Conservation (phyloP, 1,139 yeast genomes). For the Hemisphaericaspora xylofermentans region DNA sequence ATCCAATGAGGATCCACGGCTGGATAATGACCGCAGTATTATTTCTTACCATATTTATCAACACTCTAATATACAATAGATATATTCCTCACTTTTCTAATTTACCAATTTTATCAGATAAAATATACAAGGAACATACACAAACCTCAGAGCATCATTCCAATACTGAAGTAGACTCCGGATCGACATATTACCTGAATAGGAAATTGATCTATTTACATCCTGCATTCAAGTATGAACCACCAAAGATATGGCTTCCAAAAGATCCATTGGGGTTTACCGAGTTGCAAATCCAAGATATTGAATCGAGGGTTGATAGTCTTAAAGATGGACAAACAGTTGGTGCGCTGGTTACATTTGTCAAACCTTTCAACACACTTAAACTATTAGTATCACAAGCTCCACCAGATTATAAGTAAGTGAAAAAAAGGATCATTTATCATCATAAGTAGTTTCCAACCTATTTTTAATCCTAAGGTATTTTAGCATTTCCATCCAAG, state of each 20-base stretch:
- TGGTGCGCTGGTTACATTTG: conserved; percentile 28
- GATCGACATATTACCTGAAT: conserved; percentile 17
- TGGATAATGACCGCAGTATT: conserved; percentile 46
- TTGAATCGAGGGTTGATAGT: conserved; percentile 12
- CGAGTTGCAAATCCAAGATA: conserved; percentile 14
- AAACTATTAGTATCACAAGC: conserved; percentile 28
- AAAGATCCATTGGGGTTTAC: conserved; percentile 23
- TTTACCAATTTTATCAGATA: conserved; percentile 29
- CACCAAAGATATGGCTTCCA: conserved; percentile 38
- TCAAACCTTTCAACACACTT: conserved; percentile 15
- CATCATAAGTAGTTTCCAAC: conserved; percentile 17
- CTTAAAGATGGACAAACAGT: conserved; percentile 26
- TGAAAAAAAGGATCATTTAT: background rate
- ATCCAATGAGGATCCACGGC: conserved; percentile 40
- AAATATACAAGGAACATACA: conserved; percentile 9
- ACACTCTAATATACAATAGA: conserved; percentile 31
- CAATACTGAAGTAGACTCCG: background rate
- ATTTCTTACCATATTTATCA: conserved; percentile 33
- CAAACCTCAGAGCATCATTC: conserved; percentile 1
- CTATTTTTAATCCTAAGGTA: conserved; percentile 23
- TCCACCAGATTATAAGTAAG: conserved; percentile 37
- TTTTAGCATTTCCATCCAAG: conserved; percentile 26
- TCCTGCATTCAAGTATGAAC: conserved; percentile 34
- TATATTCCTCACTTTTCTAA: conserved; percentile 28
- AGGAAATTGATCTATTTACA: conserved; percentile 28